Evolutionary conservation across 139 green algal species (phyloP), one percentile per base, ranked within the genome.

Genomic region (Chlorella vulgaris): DNA sequence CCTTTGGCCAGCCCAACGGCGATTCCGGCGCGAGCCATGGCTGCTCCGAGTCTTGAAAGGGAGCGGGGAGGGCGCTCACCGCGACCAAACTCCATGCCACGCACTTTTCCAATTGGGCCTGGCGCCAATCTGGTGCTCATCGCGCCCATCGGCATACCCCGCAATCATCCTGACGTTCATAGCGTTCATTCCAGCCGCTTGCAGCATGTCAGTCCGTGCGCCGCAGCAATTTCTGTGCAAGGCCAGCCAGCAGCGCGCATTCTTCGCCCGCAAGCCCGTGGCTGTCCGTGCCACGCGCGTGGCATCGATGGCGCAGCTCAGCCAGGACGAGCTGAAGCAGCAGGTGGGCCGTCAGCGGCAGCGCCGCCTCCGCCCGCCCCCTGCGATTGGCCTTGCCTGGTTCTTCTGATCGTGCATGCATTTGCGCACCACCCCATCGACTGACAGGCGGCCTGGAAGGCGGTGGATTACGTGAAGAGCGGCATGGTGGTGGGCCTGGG

Each of bases 401-500:
- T n/a, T n/a, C n/a, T n/a, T n/a, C n/a, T n/a, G n/a, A n/a, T n/a
- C n/a, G n/a, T n/a, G n/a, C n/a, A n/a, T n/a, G n/a, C n/a, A n/a
- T n/a, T n/a, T n/a, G n/a, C n/a, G n/a, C n/a, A n/a, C n/a, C n/a
- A n/a, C n/a, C n/a, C n/a, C n/a, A n/a, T n/a, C 47, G 10, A 38
- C 29, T 26, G 35, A 8, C 91, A 98, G 89, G 95, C 96, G 29
- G 96, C 94, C 21, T 97, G 91, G 87, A 97, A 97, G 89, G 95
- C 96, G 28, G 96, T 98, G 26, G 97, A 99, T 29, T 99, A 99
- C 84, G 96, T 99, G 24, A 94, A 97, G 89, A 96, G 89, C 82
- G 95, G 94, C 83, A 98, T 98, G 94, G 90, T 96, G 22, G 82
- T 99, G 13, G 97, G 97, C 70, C 89, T 99, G 42, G 97, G 97